Percentiles rank a stretch among this genome's conserved stretches.
Conservation (phyloP, 257 asterid species). For the Capsicum chinense region DNA sequence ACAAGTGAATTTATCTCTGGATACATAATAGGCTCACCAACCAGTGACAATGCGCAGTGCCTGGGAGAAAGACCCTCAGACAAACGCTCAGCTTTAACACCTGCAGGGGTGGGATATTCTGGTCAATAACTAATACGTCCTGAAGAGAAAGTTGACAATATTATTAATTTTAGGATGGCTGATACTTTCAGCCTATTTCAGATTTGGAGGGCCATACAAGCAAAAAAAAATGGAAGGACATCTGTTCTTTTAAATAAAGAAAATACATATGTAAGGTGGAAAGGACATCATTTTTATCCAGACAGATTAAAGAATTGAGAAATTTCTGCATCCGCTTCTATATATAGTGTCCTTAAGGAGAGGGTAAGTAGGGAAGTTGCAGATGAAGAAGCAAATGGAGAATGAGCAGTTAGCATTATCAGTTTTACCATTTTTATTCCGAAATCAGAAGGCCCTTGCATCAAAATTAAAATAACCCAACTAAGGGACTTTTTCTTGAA, state of each 20-base stretch:
- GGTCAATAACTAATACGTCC: constrained; percentile 27
- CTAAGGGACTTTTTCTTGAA: constrained; percentile 1
- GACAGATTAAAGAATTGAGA: neutral
- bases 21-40: constrained; percentile 99
- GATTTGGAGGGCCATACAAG: neutral
- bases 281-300: neutral
- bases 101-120: constrained; percentile 49
- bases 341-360: neutral
- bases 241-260: neutral
- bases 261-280: neutral
- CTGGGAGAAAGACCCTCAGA: constrained; percentile 93
- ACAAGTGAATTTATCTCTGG: constrained; percentile 90
- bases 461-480: constrained; percentile 7
- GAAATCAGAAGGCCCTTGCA: neutral
- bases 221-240: neutral
- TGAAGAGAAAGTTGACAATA: neutral
- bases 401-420: neutral
- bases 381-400: neutral
- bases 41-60: constrained; percentile 97
- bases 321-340: neutral
- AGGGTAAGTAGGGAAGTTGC: neutral
- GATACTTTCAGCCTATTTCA: neutral
- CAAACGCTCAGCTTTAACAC: constrained; percentile 85
- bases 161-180: neutral
- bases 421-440: constrained; percentile 5